Percentiles rank a stretch among this genome's conserved stretches.
Evolutionary conservation across 106 monocot species (phyloP).

Genomic region (Vanilla planifolia): DNA sequence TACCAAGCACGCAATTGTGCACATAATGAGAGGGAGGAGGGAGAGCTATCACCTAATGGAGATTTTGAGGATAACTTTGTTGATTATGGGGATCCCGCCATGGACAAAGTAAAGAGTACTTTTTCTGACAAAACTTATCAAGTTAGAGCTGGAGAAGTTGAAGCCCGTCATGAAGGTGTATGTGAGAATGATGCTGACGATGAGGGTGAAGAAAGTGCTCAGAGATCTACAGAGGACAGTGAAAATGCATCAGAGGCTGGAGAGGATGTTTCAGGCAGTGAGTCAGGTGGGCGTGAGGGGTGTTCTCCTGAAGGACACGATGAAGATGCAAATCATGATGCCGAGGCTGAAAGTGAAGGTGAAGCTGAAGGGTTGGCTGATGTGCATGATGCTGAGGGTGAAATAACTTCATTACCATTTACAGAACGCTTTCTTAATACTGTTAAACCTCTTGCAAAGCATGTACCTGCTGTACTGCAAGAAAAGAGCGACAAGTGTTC

Average conservation of each 20-base stretch:
- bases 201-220: slow-evolving; percentile 89
- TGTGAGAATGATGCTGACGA: slow-evolving; percentile 86
- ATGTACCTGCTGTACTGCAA: slow-evolving; percentile 42
- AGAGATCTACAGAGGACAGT: slow-evolving; percentile 83
- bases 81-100: slow-evolving; percentile 38
- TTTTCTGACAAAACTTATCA: slow-evolving; percentile 35
- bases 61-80: slow-evolving; percentile 96
- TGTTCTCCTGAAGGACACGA: slow-evolving; percentile 76
- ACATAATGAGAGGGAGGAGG: slow-evolving; percentile 83
- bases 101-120: slow-evolving; percentile 36
- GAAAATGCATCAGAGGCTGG: slow-evolving; percentile 81
- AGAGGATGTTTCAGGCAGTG: slow-evolving; percentile 74
- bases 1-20: slow-evolving; percentile 21
- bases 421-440: slow-evolving; percentile 51
- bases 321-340: slow-evolving; percentile 56
- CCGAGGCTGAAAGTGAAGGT: slow-evolving; percentile 76
- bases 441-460: slow-evolving; percentile 78
- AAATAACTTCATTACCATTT: slow-evolving; percentile 51
- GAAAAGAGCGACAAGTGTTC: slow-evolving; percentile 45
- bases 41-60: slow-evolving; percentile 89
- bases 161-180: slow-evolving; percentile 36
- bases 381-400: slow-evolving; percentile 59
- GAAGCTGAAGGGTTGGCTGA: slow-evolving; percentile 90
- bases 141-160: slow-evolving; percentile 25
- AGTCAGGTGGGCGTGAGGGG: slow-evolving; percentile 84